phyloP scores from a whole-genome alignment of 495 filamentous ascomycete genomes.

The Aspergillus ostianus region DNA sequence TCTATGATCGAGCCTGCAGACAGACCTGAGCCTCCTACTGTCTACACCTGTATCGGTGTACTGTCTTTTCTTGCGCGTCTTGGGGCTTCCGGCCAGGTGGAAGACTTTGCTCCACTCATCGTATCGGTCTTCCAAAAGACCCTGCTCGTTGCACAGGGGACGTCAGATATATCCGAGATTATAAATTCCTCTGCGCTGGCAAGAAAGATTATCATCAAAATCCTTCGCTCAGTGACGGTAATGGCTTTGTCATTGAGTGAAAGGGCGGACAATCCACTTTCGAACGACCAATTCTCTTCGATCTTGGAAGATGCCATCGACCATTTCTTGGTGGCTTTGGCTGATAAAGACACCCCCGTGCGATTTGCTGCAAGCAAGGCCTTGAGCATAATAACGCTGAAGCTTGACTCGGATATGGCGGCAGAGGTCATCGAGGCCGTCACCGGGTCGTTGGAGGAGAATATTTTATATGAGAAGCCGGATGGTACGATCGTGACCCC shows the following conservation, averaged over 20 bases:
- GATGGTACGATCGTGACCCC: conserved; percentile 38
- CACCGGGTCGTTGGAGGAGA: conserved; percentile 68
- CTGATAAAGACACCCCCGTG: conserved; percentile 86
- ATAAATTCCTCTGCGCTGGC: conserved; percentile 70
- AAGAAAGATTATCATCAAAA: conserved; percentile 78
- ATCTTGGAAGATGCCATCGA: conserved; percentile 61
- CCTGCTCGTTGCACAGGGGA: conserved; percentile 38
- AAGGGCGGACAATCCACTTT: conserved; percentile 32
- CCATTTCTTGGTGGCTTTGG: conserved; percentile 64
- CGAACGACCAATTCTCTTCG: conserved; percentile 45
- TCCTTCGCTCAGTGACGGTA: conserved; percentile 67
- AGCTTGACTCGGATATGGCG: conserved; percentile 75
- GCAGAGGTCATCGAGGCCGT: conserved; percentile 83
- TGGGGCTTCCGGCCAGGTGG: conserved; percentile 53
- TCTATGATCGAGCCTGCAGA: conserved; percentile 44
- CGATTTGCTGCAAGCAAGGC: conserved; percentile 90
- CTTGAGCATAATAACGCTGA: conserved; percentile 77
- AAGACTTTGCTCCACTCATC: conserved; percentile 52
- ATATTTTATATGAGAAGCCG: conserved; percentile 65
- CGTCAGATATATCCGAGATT: conserved; percentile 39
- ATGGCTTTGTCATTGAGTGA: conserved; percentile 53
- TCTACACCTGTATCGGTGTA: conserved; percentile 67
- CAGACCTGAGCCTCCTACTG: conserved; percentile 33
- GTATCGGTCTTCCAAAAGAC: conserved; percentile 48
- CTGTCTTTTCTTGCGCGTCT: conserved; percentile 77